Conservation (phyloP, 139 green algal genomes). For the Picochlorum sp. region DNA sequence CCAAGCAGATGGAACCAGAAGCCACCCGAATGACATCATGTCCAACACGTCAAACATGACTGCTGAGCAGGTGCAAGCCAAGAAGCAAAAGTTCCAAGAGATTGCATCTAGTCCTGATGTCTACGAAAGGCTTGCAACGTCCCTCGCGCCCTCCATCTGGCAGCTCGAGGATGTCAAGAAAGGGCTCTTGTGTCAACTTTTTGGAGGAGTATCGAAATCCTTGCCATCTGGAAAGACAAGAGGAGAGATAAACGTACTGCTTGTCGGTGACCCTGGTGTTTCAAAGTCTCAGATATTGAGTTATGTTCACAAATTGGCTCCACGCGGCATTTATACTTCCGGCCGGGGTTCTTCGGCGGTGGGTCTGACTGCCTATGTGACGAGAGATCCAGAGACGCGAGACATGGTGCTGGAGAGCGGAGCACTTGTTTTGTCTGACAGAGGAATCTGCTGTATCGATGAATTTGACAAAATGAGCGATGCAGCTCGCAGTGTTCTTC, state of each 20-base stretch:
- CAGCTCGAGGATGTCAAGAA: slow-evolving; percentile 98
- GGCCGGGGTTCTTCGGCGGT: slow-evolving; percentile 86
- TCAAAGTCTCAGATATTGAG: slow-evolving; percentile 91
- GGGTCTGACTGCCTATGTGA: slow-evolving; percentile 94
- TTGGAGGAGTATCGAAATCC: slow-evolving; percentile 65
- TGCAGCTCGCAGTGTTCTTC: slow-evolving; percentile 75
- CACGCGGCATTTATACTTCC: slow-evolving; percentile 90
- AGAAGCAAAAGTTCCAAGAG: slow-evolving; percentile 26
- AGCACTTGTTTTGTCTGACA: slow-evolving; percentile 88
- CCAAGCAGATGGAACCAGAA: not conserved
- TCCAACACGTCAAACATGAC: slow-evolving; percentile 28
- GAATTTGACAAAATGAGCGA: slow-evolving; percentile 99
- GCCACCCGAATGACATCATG: not conserved
- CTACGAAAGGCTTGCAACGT: slow-evolving; percentile 76
- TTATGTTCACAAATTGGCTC: slow-evolving; percentile 93
- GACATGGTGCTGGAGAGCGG: slow-evolving; percentile 96
- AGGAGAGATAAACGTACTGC: slow-evolving; percentile 92
- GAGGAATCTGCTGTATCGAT: slow-evolving; percentile 96
- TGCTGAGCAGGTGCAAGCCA: slow-evolving; percentile 22
- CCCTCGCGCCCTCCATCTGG: slow-evolving; percentile 90
- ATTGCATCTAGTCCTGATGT: slow-evolving; percentile 66
- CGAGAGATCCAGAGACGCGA: slow-evolving; percentile 78
- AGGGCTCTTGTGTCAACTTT: slow-evolving; percentile 71
- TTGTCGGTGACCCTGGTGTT: slow-evolving; percentile 92
- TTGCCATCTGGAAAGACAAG: slow-evolving; percentile 47